phyloP scores from a whole-genome alignment of 805 yeast genomes.

The Candida corydali region DNA sequence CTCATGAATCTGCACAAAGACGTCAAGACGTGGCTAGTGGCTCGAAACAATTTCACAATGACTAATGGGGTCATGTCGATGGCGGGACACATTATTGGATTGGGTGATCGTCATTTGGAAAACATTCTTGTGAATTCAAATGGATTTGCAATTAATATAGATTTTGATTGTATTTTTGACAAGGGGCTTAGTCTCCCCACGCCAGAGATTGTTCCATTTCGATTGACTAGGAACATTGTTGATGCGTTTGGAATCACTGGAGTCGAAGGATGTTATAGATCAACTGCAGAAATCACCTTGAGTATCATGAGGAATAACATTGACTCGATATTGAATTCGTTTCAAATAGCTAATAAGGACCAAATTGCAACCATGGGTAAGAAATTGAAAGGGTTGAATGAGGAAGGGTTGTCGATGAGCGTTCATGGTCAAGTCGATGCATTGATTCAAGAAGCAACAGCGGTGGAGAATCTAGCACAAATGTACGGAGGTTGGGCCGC shows the following conservation, averaged over 20 bases:
- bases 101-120: constrained; percentile 97
- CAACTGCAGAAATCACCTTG: constrained; percentile 80
- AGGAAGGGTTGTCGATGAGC: constrained; percentile 82
- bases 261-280: constrained; percentile 85
- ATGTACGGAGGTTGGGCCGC: constrained; percentile 94
- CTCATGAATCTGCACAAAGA: constrained; percentile 85
- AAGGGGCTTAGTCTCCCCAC: constrained; percentile 68
- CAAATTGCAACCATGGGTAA: constrained; percentile 60
- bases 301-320: constrained; percentile 71
- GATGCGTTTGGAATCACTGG: constrained; percentile 92
- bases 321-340: constrained; percentile 77
- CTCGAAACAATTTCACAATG: constrained; percentile 69
- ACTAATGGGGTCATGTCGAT: constrained; percentile 95
- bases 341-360: constrained; percentile 75
- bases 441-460: constrained; percentile 76
- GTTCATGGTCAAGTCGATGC: constrained; percentile 91
- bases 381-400: constrained; percentile 77
- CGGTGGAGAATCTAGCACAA: constrained; percentile 62
- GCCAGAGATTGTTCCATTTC: constrained; percentile 93
- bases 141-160: constrained; percentile 82
- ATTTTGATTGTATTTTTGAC: constrained; percentile 93
- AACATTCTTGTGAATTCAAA: constrained; percentile 71
- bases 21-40: constrained; percentile 81
- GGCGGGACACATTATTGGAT: constrained; percentile 89
- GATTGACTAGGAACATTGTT: constrained; percentile 83